Percentiles rank a stretch among this genome's conserved stretches.
Conservation (phyloP, 345 rosid genomes). For the thale cress (Arabidopsis thaliana) region TAIR10.1 NC_003075.7:17012001-17012500, state of each 20-base stretch:
- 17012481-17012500: neutral
- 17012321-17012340: constrained; percentile 88
- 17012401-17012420: neutral
- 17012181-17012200: neutral
- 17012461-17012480: neutral
- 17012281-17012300: constrained; percentile 99
- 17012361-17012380: neutral
- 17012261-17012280: constrained; percentile 97
- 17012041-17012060: constrained; percentile 30
- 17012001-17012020: constrained; percentile 8
- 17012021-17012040: constrained; percentile 32
- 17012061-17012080: constrained; percentile 14
- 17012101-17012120: constrained; percentile 70
- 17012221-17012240: constrained; percentile 36
- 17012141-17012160: constrained; percentile 81
- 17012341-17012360: constrained; percentile 8
- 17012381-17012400: neutral
- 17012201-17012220: neutral
- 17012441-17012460: neutral
- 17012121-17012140: constrained; percentile 79
- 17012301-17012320: constrained; percentile 95
- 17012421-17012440: neutral
- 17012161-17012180: constrained; percentile 39
- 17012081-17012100: constrained; percentile 30
- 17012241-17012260: constrained; percentile 84